Evolutionary conservation across 306 rosid species (phyloP), one percentile per base, ranked within the genome.

Genomic region (Rubus idaeus): DNA sequence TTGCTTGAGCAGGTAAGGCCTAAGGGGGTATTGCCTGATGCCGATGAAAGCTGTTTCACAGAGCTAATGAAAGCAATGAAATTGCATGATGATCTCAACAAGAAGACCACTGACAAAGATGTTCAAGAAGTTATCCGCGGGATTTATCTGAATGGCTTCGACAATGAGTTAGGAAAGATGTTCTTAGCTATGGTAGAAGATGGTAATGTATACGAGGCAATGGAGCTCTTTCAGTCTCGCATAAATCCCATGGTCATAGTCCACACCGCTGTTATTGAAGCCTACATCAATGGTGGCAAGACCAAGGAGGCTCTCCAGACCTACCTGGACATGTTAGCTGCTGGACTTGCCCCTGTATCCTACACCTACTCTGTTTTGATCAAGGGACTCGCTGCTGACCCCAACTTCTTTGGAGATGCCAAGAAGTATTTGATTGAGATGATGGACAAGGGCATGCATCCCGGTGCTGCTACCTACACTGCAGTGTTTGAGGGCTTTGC

Each of bases 191-290:
- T 64, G 69, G 47, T 39, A 17, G 47, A 64, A 14, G 47, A 37
- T 39, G 26, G 47, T 47, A 37, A 14, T 16, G 3, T 0, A 18
- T 23, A 93, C 21, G 90, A 87, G 68, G 94, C 96, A 1, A 37
- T 85, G 56, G 90, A 85, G 49, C 88, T 92, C 60, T 90, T 87
- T 56, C 70, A 79, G 1, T n/a, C n/a, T 83, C 82, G 77, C 84
- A 82, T 5, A 89, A 86, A 35, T 85, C 97, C 97, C 2, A 87
- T 82, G 13, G 82, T 93, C 68, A 92, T 93, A 77, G 83, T 89
- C 20, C 85, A 89, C 80, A 93, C 92, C 0, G 89, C 91, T 45
- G 67, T 89, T 4, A 56, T 90, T 0, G 92, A 89, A 75, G 92
- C 92, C 72, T 90, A 92, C 35, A 85, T 80, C 57, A 76, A 79